Percentiles rank a stretch among this genome's conserved stretches.
Evolutionary conservation across 139 green algal genomes (phyloP).

Genomic region (Coccomyxa sp.): DNA sequence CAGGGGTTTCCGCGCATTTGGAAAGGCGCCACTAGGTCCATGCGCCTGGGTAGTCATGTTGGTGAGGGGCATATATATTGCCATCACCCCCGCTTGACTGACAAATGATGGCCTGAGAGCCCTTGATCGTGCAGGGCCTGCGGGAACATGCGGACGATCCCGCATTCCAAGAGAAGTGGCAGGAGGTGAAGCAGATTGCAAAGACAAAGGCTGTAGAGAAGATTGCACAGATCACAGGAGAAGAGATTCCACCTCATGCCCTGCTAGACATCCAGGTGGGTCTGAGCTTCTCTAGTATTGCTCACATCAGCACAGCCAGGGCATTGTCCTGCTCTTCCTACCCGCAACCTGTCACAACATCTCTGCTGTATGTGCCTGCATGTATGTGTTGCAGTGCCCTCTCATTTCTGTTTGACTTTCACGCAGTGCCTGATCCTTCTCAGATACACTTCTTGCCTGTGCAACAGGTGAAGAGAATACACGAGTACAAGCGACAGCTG

Average conservation of each 20-base stretch:
- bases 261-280: constrained; percentile 91
- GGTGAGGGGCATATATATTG: too few relatives aligned
- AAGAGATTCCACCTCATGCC: constrained; percentile 60
- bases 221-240: constrained; percentile 71
- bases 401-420: too few relatives aligned
- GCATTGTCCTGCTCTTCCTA: too few relatives aligned
- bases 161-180: constrained; percentile 69
- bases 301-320: too few relatives aligned
- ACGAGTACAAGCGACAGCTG: constrained; percentile 99
- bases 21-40: too few relatives aligned
- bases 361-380: too few relatives aligned
- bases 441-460: too few relatives aligned
- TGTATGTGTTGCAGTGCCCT: too few relatives aligned
- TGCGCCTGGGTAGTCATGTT: too few relatives aligned
- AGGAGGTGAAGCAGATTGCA: constrained; percentile 76
- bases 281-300: too few relatives aligned
- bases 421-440: too few relatives aligned
- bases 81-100: background rate
- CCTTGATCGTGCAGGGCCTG: constrained; percentile 31
- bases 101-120: background rate
- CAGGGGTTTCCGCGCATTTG: background rate
- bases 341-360: too few relatives aligned
- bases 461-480: constrained; percentile 98
- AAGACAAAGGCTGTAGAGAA: constrained; percentile 74
- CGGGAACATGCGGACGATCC: constrained; percentile 47